A percentile compares a stretch with the other conserved stretches of the same genome.
These are phyloP conservation scores for Ricinus communis DNA, from an alignment of 345 rosid genomes.

Conservation along the genomic window DNA sequence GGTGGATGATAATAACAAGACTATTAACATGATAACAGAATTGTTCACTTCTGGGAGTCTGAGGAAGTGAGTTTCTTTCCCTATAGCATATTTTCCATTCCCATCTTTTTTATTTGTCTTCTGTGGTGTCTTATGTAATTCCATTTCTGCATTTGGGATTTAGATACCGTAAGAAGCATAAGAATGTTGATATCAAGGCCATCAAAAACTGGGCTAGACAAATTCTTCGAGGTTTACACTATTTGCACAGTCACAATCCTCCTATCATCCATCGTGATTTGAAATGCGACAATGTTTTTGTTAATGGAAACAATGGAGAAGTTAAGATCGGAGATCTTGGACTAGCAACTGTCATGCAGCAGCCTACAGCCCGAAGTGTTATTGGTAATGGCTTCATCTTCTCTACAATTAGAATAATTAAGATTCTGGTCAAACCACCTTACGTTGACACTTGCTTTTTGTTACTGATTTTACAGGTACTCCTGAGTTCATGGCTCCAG, in stretches of 20 bases:
- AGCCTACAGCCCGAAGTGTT: slow-evolving; percentile 90
- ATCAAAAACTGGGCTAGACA: slow-evolving; percentile 93
- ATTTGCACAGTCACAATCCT: slow-evolving; percentile 88
- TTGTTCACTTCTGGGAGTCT: slow-evolving; percentile 89
- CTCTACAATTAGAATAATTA: not conserved
- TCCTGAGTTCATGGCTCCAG: slow-evolving; percentile 98
- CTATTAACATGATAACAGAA: slow-evolving; percentile 95
- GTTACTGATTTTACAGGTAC: slow-evolving; percentile 48
- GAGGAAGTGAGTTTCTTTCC: slow-evolving; percentile 56
- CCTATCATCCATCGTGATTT: slow-evolving; percentile 96
- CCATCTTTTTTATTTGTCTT: slow-evolving; percentile 5
- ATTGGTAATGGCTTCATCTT: slow-evolving; percentile 45
- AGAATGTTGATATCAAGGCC: slow-evolving; percentile 80
- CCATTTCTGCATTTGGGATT: slow-evolving; percentile 27
- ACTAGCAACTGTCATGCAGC: slow-evolving; percentile 66
- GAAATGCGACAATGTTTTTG: slow-evolving; percentile 93
- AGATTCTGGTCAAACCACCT: not conserved
- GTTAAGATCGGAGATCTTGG: slow-evolving; percentile 98
- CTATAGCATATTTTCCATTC: slow-evolving; percentile 11
- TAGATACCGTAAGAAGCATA: slow-evolving; percentile 91
- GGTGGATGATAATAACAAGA: slow-evolving; percentile 82
- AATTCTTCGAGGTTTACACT: slow-evolving; percentile 76
- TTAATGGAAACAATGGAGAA: slow-evolving; percentile 95
- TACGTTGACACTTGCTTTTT: slow-evolving; percentile 4
- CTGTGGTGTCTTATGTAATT: slow-evolving; percentile 11